Percentiles rank a stretch among this genome's conserved stretches.
Conservation (phyloP, 176 grass and related monocot genomes). For the Oryza nivara region DNA sequence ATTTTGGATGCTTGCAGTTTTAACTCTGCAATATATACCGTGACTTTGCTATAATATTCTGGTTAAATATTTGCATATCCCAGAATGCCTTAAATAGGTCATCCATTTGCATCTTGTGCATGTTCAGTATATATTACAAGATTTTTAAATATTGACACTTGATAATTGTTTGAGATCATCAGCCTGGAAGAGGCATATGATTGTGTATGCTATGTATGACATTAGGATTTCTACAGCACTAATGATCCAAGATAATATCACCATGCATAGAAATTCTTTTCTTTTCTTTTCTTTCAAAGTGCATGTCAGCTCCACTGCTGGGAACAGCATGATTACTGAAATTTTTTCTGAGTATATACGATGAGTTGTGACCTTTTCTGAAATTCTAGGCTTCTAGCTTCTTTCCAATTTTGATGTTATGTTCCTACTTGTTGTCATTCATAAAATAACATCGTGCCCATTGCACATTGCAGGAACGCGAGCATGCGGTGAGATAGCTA, state of each 20-base stretch:
- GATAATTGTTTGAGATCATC: neutral
- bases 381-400: neutral
- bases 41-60: neutral
- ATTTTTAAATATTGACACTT: neutral
- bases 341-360: neutral
- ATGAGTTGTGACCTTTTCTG: neutral
- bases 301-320: neutral
- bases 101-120: neutral
- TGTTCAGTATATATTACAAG: neutral
- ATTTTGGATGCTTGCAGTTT: neutral
- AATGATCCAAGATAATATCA: neutral
- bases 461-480: conserved; percentile 36
- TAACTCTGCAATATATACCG: neutral
- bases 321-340: neutral
- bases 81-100: neutral
- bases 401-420: neutral
- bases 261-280: neutral
- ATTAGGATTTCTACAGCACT: neutral
- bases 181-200: neutral
- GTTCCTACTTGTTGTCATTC: neutral
- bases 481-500: conserved; percentile 34
- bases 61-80: conserved; percentile 2
- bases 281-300: neutral
- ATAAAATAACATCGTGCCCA: conserved; percentile 15
- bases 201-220: neutral